phyloP scores from a whole-genome alignment of 176 grass and related monocot species.

The Themeda triandra region DNA sequence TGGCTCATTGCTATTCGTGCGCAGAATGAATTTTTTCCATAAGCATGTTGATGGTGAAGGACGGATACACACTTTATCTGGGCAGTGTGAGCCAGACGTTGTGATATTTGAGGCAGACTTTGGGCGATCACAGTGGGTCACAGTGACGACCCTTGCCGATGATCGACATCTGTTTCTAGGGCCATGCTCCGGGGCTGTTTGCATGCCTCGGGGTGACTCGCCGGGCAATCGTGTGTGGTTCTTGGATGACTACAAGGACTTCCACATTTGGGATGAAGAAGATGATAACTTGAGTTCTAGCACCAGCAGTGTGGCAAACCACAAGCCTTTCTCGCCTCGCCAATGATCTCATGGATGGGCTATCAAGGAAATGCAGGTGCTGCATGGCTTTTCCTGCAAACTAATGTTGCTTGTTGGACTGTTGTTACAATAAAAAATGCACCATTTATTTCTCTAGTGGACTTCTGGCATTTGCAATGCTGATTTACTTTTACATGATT shows the following conservation, averaged over 20 bases:
- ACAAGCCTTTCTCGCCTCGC: background rate
- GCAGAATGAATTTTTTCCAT: background rate
- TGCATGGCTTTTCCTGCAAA: background rate
- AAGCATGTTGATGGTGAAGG: background rate
- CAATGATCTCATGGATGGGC: background rate
- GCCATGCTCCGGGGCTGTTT: background rate
- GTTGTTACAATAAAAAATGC: too few relatives aligned
- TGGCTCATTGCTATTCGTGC: background rate
- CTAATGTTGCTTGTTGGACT: background rate
- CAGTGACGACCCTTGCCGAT: background rate
- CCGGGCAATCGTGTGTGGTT: too few relatives aligned
- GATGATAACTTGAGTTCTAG: too few relatives aligned
- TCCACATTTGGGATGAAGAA: too few relatives aligned
- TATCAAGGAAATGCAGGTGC: background rate
- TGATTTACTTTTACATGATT: background rate
- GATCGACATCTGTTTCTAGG: background rate
- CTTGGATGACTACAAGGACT: background rate
- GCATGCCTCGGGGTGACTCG: too few relatives aligned
- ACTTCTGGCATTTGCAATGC: background rate
- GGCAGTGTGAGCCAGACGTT: background rate
- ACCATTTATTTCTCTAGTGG: background rate
- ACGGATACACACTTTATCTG: too few relatives aligned
- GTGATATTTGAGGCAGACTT: background rate
- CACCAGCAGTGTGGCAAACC: background rate
- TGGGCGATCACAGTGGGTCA: background rate